Evolutionary conservation across 2,329 filamentous ascomycete species (phyloP), one percentile per base, ranked within the genome.

Genomic region (Salinomyces thailandicus): DNA sequence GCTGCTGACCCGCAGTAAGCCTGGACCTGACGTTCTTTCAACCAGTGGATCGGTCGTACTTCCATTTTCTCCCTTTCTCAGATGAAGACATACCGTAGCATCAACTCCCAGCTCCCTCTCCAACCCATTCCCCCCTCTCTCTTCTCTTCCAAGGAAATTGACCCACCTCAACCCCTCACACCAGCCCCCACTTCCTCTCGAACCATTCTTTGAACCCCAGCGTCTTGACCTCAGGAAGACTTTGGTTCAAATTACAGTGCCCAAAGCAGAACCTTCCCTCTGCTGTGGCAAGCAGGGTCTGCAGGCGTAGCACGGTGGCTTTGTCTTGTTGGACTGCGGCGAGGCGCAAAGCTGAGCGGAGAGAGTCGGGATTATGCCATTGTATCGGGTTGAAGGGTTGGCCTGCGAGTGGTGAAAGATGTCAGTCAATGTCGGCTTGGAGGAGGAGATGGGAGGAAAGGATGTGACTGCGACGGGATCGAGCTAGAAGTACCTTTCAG

Each of bases 181-280:
- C n/a, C n/a, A n/a, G n/a, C n/a, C 20, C 28, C 51, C 51, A 55
- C 33, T 46, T 51, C 7, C 30, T 36, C 2, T 31, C 22, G 35
- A 67, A 61, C 62, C 63, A 67, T 12, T 53, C 49, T 17, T 47
- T 47, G 41, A 67, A 66, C 7, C 47, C 39, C 4, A 54, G 52
- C 11, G 59, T 49, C 24, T 38, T 46, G 24, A 66, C 48, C 17
- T 62, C 55, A 19, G 61, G 58, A 38, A 62, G 64, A 24, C 49
- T 39, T 8, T 48, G 40, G 53, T 82, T 81, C 36, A 85, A 60
- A 42, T 76, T 79, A 1, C 74, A 60, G 9, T 69, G 61, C 3
- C 63, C 61, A 47, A 81, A 81, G 44, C 78, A 73, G 51, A 82
- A 85, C 7, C 76, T 70, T 2, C 79, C 76, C 43, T 80, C 72